Base-by-base conservation (phyloP, 495 filamentous ascomycete species). In the Penicillium egyptiacum region DNA sequence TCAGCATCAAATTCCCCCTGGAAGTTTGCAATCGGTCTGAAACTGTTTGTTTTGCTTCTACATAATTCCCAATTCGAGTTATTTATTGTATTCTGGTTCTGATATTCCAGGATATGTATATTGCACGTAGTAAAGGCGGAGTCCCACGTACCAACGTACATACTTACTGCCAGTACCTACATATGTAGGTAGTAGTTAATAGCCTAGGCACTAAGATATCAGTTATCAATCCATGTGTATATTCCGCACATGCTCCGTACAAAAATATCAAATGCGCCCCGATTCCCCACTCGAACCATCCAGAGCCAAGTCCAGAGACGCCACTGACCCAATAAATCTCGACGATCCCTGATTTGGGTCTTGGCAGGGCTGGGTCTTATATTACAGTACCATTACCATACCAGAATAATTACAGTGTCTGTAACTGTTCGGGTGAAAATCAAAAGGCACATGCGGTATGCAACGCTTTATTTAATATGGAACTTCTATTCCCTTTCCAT, bases 351-450 rank as follows among this genome's bases (percentile, higher is more conserved):
- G 31, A 30, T 26, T 22, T 16, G 0, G 19, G 46, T n/a, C 64
- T 67, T 65, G 64, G 64, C 64, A 66, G 61, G 64, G 63, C 63
- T 63, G 51, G 35, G 25, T 55, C 46, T 30, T 44, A 22, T 8
- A 42, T 20, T 25, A 45, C 22, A 10, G 37, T 50, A 37, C 33
- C 14, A 45, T 47, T 46, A 55, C 53, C 31, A 39, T 47, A 55
- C 63, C 55, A 51, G 49, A 55, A 54, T n/a, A 47, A n/a, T 59
- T 54, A 55, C 47, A 5, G 41, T 47, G 49, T 39, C 31, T 50
- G 37, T 48, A 45, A 28, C 42, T 43, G 28, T 35, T 40, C 43
- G 39, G 17, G 10, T 23, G 33, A 28, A 28, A n/a, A n/a, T n/a
- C n/a, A n/a, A n/a, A n/a, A 28, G 45, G 37, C 17, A 19, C 28